Base-by-base conservation (phyloP, 345 rosid species). In the Laguncularia racemosa region DNA sequence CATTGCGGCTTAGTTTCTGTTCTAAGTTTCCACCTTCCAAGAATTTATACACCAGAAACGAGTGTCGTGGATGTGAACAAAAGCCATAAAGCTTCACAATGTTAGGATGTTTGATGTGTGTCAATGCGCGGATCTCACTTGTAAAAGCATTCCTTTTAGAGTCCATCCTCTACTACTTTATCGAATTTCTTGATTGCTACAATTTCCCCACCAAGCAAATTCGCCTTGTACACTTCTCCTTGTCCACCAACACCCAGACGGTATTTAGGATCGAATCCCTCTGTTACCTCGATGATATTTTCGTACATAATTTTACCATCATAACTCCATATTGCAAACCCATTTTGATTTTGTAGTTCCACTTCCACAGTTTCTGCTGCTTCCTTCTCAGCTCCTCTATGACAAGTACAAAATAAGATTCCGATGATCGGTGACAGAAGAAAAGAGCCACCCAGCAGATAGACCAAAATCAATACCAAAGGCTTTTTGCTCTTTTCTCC, bases 21-120 rank as follows among this genome's bases (percentile, higher is more conserved):
- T 21, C 57, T 52, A 77, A 46, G 61, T 70, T 66, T 0, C 85
- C 82, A 16, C 33, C 47, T 44, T 65, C 56, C 0, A 74, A 33
- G 45, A 20, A 72, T 71, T 80, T 76, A 52, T 60, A 77, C 4
- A 72, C 78, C 19, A 77, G 18, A 57, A 74, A 67, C 0, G 72
- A 54, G 64, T 70, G 70, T 1, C 52, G 1, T 0, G 51, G 4
- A 16, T 63, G 52, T 0, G 66, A 77, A 45, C 76, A 80, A 26
- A 69, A 76, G 0, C 80, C 78, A 16, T 52, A 49, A 1, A 73
- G 60, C 43, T 68, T 67, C 28, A 80, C 72, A 6, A 80, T 53
- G 16, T 74, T 76, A 0, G 76, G 69, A 14, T 79, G 84, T 16
- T 71, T 63, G 16, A 74, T 67, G 8, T 61, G 51, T 0, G 60